Evolutionary conservation across 2,329 filamentous ascomycete species (phyloP), one percentile per base, ranked within the genome.

Genomic region (Neospermospora avenae): DNA sequence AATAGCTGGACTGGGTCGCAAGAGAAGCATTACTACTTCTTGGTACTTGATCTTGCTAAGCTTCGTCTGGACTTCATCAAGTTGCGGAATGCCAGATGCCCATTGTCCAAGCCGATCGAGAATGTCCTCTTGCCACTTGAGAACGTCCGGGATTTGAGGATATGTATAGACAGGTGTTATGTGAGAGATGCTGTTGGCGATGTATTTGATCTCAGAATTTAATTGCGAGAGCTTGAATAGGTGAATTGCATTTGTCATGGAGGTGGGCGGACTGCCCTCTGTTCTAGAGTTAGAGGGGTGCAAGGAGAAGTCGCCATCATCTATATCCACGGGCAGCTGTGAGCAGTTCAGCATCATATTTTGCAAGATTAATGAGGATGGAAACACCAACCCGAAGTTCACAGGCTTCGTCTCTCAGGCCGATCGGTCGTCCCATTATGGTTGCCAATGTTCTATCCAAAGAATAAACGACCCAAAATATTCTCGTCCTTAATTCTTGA

Each of bases 401-500:
- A 42, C 81, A 82, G 0, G 79, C 81, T 63, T 84, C 81, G 48
- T 84, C 81, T 48, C 81, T 73, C 1, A 84, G 65, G 0, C 81
- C 81, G 54, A 84, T 81, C 0, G 81, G 81, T 0, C 81, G 74
- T 0, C 81, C 81, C 79, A 84, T 81, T 71, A 81, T 83, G 0
- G 80, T 84, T 2, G 78, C 78, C 35, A 84, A 73, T 0, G 75
- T 77, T 14, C 81, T 74, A 58, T 84, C 81, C 3, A 84, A 72
- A 0, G 74, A 78, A 25, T 81, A 80, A 3, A 81, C 77, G 0
- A 80, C 77, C 81, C 81, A 84, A 52, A 84, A 84, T 4, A 83
- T 76, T 2, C 81, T 72, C 0, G 80, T 81, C n/a, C 81, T 72
- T 75, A 83, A 79, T 62, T 84, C 81, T 42, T 81, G 79, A 6